Base-by-base conservation (phyloP, 768 basidiomycete species). In the Botryobasidium botryosum region DNA sequence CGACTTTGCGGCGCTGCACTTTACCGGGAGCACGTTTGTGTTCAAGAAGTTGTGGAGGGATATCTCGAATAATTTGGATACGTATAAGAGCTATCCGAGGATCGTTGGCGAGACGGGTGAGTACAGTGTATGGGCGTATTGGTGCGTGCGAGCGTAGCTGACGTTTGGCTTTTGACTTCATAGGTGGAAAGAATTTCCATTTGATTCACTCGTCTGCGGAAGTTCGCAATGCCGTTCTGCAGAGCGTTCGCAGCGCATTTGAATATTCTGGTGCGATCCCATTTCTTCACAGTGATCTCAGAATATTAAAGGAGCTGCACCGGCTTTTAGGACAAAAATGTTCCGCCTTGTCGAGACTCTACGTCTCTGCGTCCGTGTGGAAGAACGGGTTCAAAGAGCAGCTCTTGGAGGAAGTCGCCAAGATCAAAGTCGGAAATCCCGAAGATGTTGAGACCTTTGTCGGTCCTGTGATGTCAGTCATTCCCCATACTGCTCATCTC, bases 41-140 rank as follows among this genome's bases (percentile, higher is more conserved):
- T 97, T 99, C 76, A 84, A 80, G 65, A 75, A 79, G 57, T 72
- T 97, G 26, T 99, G 94, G 94, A 91, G 88, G 64, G 79, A 92
- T 57, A 92, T 97, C 55, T 83, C 81, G 3, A 57, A 63, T 53
- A 94, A 96, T 64, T 54, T 97, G 38, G 86, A 96, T 57, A 72
- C 67, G 39, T 97, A 97, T 69, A 74, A 66, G 54, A 68, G 75
- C 10, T 97, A 94, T 64, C 94, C 94, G 1, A 72, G 92, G 57
- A 82, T 99, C 51, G 91, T 99, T 5, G 94, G 94, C 23, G 92
- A 97, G 70, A 97, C 92, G 6, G 88, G 68, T 61, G n/a, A n/a
- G n/a, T n/a, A n/a, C n/a, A n/a, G n/a, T n/a, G n/a, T n/a, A n/a
- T n/a, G n/a, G n/a, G n/a, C n/a, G n/a, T n/a, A n/a, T n/a, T n/a